Percentiles rank a stretch among this genome's conserved stretches.
Conservation (phyloP, 306 rosid genomes). For the Geum urbanum region DNA sequence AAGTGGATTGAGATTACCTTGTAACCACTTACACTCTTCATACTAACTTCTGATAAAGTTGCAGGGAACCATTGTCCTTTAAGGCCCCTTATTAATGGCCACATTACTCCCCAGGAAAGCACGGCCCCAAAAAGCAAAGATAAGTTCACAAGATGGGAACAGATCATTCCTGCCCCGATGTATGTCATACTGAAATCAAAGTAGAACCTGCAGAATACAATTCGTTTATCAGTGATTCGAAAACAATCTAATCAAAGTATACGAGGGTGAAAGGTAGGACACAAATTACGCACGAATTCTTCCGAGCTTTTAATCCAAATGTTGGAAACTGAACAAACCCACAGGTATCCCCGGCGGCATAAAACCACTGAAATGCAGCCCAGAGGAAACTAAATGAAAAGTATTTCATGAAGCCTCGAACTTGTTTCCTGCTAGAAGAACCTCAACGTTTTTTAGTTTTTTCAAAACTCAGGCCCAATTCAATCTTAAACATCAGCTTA, state of each 20-base stretch:
- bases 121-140: conserved; percentile 89
- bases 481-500: neutral
- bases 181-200: conserved; percentile 96
- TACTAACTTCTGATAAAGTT: conserved; percentile 68
- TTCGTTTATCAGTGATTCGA: conserved; percentile 20
- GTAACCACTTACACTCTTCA: conserved; percentile 93
- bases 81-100: conserved; percentile 76
- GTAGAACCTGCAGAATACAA: conserved; percentile 71
- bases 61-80: conserved; percentile 96
- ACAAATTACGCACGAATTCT: conserved; percentile 56
- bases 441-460: conserved; percentile 27
- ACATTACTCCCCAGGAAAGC: conserved; percentile 96
- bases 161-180: conserved; percentile 98
- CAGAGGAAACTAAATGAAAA: conserved; percentile 78
- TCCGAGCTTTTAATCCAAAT: conserved; percentile 85
- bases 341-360: conserved; percentile 68
- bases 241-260: conserved; percentile 11
- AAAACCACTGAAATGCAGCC: conserved; percentile 96
- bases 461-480: conserved; percentile 16
- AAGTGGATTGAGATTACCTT: conserved; percentile 47
- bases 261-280: conserved; percentile 3
- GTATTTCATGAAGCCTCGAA: conserved; percentile 66
- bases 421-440: conserved; percentile 69
- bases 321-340: conserved; percentile 93
- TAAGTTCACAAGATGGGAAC: conserved; percentile 89